Percentiles rank a stretch among this genome's conserved stretches.
Conservation (phyloP, 2,329 filamentous ascomycete species). For the Pestalotiopsis sp. region DNA sequence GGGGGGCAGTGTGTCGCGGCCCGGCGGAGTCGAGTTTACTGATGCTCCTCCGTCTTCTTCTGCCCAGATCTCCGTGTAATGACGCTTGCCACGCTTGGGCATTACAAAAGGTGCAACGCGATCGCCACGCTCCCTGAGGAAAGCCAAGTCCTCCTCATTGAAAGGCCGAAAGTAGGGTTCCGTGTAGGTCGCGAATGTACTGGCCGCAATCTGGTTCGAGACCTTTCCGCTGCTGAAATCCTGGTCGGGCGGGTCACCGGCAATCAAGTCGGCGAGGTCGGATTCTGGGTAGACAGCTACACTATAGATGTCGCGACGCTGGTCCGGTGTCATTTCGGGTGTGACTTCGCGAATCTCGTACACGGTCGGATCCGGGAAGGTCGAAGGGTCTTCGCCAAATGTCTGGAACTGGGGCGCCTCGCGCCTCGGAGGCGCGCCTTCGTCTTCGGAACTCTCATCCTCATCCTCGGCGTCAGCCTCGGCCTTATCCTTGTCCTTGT, state of each 20-base stretch:
- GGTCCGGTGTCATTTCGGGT: slow-evolving; percentile 78
- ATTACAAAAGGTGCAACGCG: slow-evolving; percentile 82
- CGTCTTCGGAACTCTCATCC: slow-evolving; percentile 59
- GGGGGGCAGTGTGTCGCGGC: slow-evolving; percentile 68
- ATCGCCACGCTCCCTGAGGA: slow-evolving; percentile 88
- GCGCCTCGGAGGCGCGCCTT: slow-evolving; percentile 61
- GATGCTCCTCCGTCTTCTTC: slow-evolving; percentile 86
- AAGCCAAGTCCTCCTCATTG: slow-evolving; percentile 91
- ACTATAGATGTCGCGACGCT: slow-evolving; percentile 85
- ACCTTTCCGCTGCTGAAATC: slow-evolving; percentile 96
- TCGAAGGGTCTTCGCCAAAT: slow-evolving; percentile 89
- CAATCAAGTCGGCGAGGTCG: slow-evolving; percentile 82
- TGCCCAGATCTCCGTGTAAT: slow-evolving; percentile 90
- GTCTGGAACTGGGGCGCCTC: slow-evolving; percentile 79
- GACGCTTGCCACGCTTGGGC: slow-evolving; percentile 79
- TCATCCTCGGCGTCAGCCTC: slow-evolving; percentile 26
- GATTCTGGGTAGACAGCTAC: slow-evolving; percentile 81
- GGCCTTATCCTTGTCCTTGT: slow-evolving; percentile 49
- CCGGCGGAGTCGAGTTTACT: slow-evolving; percentile 66
- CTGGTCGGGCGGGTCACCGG: slow-evolving; percentile 87
- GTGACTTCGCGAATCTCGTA: slow-evolving; percentile 85
- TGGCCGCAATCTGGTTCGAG: slow-evolving; percentile 89
- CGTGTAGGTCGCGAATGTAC: slow-evolving; percentile 88
- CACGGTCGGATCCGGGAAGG: slow-evolving; percentile 87
- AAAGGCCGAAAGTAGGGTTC: slow-evolving; percentile 90